Evolutionary conservation across 2,329 filamentous ascomycete species (phyloP).

Genomic region (Pseudopithomyces maydicus): DNA sequence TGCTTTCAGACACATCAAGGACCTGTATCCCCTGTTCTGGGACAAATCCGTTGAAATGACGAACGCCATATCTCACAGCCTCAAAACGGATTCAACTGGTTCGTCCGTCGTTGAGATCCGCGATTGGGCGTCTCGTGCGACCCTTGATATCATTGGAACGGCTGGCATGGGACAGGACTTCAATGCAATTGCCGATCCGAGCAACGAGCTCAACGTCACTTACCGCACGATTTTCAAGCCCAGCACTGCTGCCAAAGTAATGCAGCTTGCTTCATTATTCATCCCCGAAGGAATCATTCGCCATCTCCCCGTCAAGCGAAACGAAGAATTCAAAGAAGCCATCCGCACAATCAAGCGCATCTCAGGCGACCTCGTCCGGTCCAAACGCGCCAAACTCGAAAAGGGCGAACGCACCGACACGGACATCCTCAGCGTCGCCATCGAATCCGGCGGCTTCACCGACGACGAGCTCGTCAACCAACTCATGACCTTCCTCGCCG

Average conservation of each 20-base stretch:
- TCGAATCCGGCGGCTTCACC: constrained; percentile 74
- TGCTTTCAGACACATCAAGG: constrained; percentile 56
- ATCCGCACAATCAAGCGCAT: constrained; percentile 57
- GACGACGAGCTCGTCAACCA: constrained; percentile 86
- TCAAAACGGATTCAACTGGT: constrained; percentile 27
- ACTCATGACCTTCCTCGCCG: constrained; percentile 87
- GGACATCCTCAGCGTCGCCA: constrained; percentile 81
- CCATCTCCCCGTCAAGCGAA: constrained; percentile 71
- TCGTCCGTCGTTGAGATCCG: constrained; percentile 50
- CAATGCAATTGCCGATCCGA: constrained; percentile 54
- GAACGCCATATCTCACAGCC: constrained; percentile 35
- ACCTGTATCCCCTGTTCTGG: constrained; percentile 57
- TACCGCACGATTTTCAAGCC: constrained; percentile 59
- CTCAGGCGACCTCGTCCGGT: constrained; percentile 70
- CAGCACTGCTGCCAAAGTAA: constrained; percentile 55
- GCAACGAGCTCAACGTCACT: constrained; percentile 58
- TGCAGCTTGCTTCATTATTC: constrained; percentile 66
- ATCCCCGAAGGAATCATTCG: constrained; percentile 67
- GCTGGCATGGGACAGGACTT: constrained; percentile 64
- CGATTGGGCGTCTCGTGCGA: constrained; percentile 56
- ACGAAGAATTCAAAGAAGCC: constrained; percentile 51
- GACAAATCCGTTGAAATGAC: constrained; percentile 52
- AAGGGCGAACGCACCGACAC: constrained; percentile 55
- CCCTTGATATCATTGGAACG: constrained; percentile 63
- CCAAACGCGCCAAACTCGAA: constrained; percentile 67